Conservation (phyloP, 2,329 filamentous ascomycete genomes). For the Epichloe uncinata region DNA sequence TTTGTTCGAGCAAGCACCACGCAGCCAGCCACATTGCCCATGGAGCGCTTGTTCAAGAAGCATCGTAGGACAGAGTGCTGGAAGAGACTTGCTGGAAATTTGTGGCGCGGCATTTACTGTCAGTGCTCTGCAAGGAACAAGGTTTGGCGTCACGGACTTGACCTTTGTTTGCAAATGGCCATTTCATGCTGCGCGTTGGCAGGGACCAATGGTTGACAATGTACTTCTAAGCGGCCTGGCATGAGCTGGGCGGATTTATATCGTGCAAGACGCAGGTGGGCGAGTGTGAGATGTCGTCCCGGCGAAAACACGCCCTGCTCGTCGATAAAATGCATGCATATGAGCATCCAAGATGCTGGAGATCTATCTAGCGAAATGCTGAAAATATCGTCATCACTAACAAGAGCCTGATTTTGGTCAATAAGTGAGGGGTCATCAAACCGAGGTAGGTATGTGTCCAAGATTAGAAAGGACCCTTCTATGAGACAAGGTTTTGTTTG, state of each 20-base stretch:
- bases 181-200: not conserved
- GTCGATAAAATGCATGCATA: not conserved
- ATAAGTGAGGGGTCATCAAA: too few relatives aligned
- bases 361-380: not conserved
- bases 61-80: not conserved
- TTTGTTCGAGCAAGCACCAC: too few relatives aligned
- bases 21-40: not conserved
- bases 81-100: not conserved
- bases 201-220: not conserved
- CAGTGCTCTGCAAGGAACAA: not conserved
- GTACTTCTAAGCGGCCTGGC: too few relatives aligned
- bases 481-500: too few relatives aligned
- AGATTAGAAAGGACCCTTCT: too few relatives aligned
- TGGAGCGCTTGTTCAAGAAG: not conserved
- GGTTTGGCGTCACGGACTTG: not conserved
- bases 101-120: not conserved
- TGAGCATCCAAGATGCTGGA: not conserved
- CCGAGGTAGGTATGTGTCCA: too few relatives aligned
- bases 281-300: not conserved
- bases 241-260: not conserved
- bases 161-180: not conserved
- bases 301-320: not conserved
- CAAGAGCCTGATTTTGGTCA: not conserved
- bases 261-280: not conserved
- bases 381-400: not conserved